Evolutionary conservation across 139 green algal genomes (phyloP), one percentile per base, ranked within the genome.

Genomic region (Raphidocelis subcapitata): DNA sequence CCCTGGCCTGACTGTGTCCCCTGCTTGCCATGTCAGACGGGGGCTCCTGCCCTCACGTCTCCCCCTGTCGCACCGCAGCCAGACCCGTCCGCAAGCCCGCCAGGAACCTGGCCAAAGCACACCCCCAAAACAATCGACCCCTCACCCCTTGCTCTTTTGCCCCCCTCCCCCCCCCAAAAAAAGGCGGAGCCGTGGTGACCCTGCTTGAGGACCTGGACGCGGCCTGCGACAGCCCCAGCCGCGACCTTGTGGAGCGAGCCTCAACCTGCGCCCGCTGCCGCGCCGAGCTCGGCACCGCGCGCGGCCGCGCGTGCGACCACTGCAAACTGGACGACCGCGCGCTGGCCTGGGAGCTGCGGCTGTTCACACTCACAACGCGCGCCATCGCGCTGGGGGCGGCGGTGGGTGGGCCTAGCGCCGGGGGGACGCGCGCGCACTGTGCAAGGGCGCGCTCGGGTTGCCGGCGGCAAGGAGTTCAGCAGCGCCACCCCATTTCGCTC

Each of bases 251-350:
- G 28, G 77, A 86, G 62, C 73, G 83, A 72, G 81, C 82, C 24
- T 62, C 72, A 41, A 52, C 74, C 44, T 81, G 82, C 55, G 60
- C 69, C 29, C 49, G 60, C 31, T 76, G 60, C 46, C 29, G 88
- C 15, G 67, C 49, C 2, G 84, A 91, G 72, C 77, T 90, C 28
- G 87, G 82, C 1, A n/a, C n/a, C n/a, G 67, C 80, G 0, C 37
- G 63, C 0, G 84, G 88, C 3, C 66, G 70, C 32, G 69, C 90
- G 54, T 96, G 91, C 80, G 76, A 73, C 12, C 90, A 95, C 82
- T 96, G 91, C 81, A 72, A 62, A 20, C 73, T 94, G 72, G 90
- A 96, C 70, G 87, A 93, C 54, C 62, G 65, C 16, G 78, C 91
- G 62, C 73, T 88, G 47, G 16, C 35, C 0, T 80, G 72, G 75